A percentile compares a stretch with the other conserved stretches of the same genome.
phyloP scores from a whole-genome alignment of 139 green algal species.

The Auxenochlorella pyrenoidosa region DNA sequence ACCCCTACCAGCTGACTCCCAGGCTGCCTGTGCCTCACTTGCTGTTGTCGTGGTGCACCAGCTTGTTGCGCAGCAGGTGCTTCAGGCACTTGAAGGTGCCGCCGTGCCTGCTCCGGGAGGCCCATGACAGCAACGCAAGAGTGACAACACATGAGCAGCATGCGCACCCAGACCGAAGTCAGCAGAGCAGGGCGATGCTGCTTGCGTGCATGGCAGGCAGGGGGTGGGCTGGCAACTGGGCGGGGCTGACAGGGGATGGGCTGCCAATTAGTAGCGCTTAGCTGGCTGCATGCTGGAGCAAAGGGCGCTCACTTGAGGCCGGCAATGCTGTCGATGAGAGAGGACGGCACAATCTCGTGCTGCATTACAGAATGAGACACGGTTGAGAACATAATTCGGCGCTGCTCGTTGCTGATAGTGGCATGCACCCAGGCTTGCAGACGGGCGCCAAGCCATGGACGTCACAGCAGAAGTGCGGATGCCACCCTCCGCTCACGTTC shows the following conservation, averaged over 20 bases:
- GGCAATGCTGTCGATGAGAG: constrained; percentile 93
- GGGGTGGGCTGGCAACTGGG: too few relatives aligned
- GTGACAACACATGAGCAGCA: too few relatives aligned
- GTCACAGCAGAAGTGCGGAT: background rate
- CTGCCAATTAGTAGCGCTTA: too few relatives aligned
- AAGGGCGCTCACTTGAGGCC: constrained; percentile 82
- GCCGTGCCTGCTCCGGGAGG: constrained; percentile 70
- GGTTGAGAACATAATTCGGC: too few relatives aligned
- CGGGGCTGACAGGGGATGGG: too few relatives aligned
- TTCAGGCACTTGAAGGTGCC: constrained; percentile 85
- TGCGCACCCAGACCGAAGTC: too few relatives aligned
- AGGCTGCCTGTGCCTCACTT: constrained; percentile 52
- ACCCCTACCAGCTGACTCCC: too few relatives aligned
- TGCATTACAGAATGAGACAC: constrained; percentile 47
- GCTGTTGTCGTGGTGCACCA: constrained; percentile 95
- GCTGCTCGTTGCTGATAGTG: too few relatives aligned
- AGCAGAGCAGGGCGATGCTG: too few relatives aligned
- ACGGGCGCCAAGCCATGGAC: too few relatives aligned
- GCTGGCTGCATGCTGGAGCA: background rate
- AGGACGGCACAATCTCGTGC: constrained; percentile 95
- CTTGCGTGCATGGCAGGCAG: too few relatives aligned
- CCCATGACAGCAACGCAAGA: background rate
- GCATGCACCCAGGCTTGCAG: too few relatives aligned
- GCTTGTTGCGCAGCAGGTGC: constrained; percentile 92
- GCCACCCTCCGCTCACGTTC: constrained; percentile 74